These are phyloP conservation scores for Coniferiporia sulphurascens DNA, from an alignment of 1,284 basidiomycete species.

Conservation along the genomic window DNA sequence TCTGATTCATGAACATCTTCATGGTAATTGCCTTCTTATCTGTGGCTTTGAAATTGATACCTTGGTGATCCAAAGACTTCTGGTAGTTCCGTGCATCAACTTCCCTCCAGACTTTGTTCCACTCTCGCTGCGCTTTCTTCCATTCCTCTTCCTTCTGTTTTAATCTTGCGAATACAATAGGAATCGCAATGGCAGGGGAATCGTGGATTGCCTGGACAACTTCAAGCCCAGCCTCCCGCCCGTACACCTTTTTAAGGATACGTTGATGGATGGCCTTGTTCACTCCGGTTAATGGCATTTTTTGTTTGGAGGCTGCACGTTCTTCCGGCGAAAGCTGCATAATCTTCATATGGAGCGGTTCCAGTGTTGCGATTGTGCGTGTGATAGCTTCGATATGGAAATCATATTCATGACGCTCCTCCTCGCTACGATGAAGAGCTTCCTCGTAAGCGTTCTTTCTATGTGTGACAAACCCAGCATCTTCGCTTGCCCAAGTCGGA, in stretches of 20 bases:
- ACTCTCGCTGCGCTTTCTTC: constrained; percentile 98
- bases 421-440: constrained; percentile 94
- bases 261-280: constrained; percentile 92
- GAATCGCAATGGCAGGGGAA: constrained; percentile 87
- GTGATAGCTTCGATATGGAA: constrained; percentile 98
- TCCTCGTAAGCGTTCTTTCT: constrained; percentile 97
- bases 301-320: constrained; percentile 80
- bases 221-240: constrained; percentile 80
- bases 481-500: constrained; percentile 92
- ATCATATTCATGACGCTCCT: constrained; percentile 98
- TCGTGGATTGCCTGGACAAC: constrained; percentile 93
- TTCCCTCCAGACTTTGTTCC: constrained; percentile 99
- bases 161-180: constrained; percentile 86
- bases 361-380: constrained; percentile 87
- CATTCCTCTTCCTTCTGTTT: constrained; percentile 99
- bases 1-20: constrained; percentile 85
- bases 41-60: constrained; percentile 82
- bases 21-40: constrained; percentile 90
- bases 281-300: constrained; percentile 85
- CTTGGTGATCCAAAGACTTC: constrained; percentile 93
- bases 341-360: constrained; percentile 91
- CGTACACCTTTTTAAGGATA: constrained; percentile 97
- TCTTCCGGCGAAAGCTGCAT: constrained; percentile 79
- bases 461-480: constrained; percentile 85
- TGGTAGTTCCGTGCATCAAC: constrained; percentile 92